These are phyloP conservation scores for Ogataea glucozyma DNA, from an alignment of 805 yeast species.

Conservation along the genomic window DNA sequence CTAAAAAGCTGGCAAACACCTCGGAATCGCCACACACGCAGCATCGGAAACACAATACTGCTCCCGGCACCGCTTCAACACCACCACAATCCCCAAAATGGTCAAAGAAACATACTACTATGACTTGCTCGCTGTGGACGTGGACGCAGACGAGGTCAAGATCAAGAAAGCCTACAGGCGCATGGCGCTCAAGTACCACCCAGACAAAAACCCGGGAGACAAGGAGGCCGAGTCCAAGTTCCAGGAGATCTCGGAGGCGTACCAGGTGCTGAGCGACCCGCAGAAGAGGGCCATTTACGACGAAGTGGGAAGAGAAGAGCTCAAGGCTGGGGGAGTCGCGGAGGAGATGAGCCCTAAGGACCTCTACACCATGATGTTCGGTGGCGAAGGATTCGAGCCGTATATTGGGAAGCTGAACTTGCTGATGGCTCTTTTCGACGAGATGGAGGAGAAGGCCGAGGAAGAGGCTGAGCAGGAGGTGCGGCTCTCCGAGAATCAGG, in stretches of 20 bases:
- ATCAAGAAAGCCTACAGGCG: slow-evolving; percentile 80
- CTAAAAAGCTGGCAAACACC: background rate
- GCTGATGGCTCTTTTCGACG: slow-evolving; percentile 65
- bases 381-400: slow-evolving; percentile 84
- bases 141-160: slow-evolving; percentile 61
- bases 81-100: slow-evolving; percentile 42
- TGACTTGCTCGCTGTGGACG: slow-evolving; percentile 59
- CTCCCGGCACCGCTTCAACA: background rate
- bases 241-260: slow-evolving; percentile 65
- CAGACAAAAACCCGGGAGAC: slow-evolving; percentile 78
- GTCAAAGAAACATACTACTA: slow-evolving; percentile 76
- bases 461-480: slow-evolving; percentile 20
- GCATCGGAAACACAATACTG: background rate
- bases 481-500: slow-evolving; percentile 23
- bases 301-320: slow-evolving; percentile 69
- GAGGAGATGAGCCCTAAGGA: slow-evolving; percentile 73
- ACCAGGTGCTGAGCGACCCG: slow-evolving; percentile 72
- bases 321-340: slow-evolving; percentile 50
- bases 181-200: slow-evolving; percentile 74
- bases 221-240: slow-evolving; percentile 75
- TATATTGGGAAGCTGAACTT: slow-evolving; percentile 88
- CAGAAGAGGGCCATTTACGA: slow-evolving; percentile 67
- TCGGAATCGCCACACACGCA: background rate
- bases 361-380: slow-evolving; percentile 71
- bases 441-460: slow-evolving; percentile 34